phyloP scores from a whole-genome alignment of 225 moss, liverwort and hornwort genomes.

The Bryoerythrophyllum caledonicum region DNA sequence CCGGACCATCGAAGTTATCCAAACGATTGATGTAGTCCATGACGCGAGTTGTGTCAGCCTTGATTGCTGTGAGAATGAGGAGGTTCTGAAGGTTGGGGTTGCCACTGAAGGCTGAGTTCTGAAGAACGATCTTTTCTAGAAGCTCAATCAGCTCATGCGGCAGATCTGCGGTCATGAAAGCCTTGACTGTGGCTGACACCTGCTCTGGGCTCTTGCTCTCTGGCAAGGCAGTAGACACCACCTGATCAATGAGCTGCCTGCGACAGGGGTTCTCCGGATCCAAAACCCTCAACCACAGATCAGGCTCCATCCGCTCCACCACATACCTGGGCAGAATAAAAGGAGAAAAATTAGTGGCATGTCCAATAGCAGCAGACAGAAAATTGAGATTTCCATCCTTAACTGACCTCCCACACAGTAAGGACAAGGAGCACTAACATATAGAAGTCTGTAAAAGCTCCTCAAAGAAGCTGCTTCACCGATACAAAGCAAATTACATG shows the following conservation, averaged over 20 bases:
- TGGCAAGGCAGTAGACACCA: slow-evolving; percentile 78
- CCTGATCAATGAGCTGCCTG: slow-evolving; percentile 84
- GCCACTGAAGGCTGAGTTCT: slow-evolving; percentile 83
- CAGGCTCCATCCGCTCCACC: slow-evolving; percentile 82
- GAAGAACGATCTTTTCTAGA: slow-evolving; percentile 80
- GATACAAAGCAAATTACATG: neutral
- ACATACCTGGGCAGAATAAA: slow-evolving; percentile 48
- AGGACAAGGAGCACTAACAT: neutral
- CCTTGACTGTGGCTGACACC: slow-evolving; percentile 86
- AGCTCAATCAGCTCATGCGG: slow-evolving; percentile 83
- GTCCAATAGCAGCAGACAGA: neutral
- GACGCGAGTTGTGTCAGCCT: slow-evolving; percentile 76
- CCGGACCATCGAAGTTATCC: slow-evolving; percentile 84
- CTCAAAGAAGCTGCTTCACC: neutral
- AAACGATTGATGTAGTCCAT: slow-evolving; percentile 84
- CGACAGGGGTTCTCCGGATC: slow-evolving; percentile 77
- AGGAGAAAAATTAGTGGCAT: neutral
- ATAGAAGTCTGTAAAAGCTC: neutral
- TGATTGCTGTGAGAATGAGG: slow-evolving; percentile 78
- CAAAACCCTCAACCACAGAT: slow-evolving; percentile 77
- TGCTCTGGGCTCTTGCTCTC: slow-evolving; percentile 85
- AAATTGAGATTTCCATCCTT: neutral
- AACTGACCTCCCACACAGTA: neutral
- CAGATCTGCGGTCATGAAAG: slow-evolving; percentile 88
- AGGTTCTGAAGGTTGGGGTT: slow-evolving; percentile 84